Evolutionary conservation across 2,329 filamentous ascomycete species (phyloP).

Genomic region (Leptographium wingfieldii): DNA sequence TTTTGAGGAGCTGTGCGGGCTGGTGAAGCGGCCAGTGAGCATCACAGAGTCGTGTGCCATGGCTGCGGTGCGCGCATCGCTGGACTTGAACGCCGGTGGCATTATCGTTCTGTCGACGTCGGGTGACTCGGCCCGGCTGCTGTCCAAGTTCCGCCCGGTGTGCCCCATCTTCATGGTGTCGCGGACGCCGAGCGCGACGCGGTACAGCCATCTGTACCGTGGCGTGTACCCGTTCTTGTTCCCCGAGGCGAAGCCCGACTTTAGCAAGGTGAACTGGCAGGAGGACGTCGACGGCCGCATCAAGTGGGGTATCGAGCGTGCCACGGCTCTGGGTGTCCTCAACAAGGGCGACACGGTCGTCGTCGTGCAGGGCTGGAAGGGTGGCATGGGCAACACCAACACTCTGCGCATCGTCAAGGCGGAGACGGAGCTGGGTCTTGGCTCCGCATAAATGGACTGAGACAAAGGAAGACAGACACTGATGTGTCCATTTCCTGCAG

Average conservation of each 20-base stretch:
- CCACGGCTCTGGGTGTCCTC: slow-evolving; percentile 69
- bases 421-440: slow-evolving; percentile 44
- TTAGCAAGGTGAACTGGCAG: slow-evolving; percentile 87
- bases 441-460: slow-evolving; percentile 15
- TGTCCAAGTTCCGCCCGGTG: slow-evolving; percentile 97
- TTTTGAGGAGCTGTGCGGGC: slow-evolving; percentile 85
- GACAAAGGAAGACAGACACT: neutral
- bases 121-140: slow-evolving; percentile 82
- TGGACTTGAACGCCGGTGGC: slow-evolving; percentile 91
- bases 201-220: slow-evolving; percentile 91
- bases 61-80: slow-evolving; percentile 87
- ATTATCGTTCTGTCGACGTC: slow-evolving; percentile 95
- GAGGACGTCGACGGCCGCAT: slow-evolving; percentile 96
- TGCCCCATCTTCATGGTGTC: slow-evolving; percentile 99
- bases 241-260: slow-evolving; percentile 87
- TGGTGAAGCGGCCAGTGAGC: slow-evolving; percentile 71
- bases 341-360: slow-evolving; percentile 62
- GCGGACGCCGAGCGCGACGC: slow-evolving; percentile 67
- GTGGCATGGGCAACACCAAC: slow-evolving; percentile 86
- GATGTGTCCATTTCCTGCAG: neutral
- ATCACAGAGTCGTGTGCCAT: slow-evolving; percentile 93
- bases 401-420: slow-evolving; percentile 55
- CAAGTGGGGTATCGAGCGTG: slow-evolving; percentile 89
- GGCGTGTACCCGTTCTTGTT: slow-evolving; percentile 98
- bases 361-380: slow-evolving; percentile 84